Conservation (phyloP, 1,139 yeast genomes). For the Debaryomycetaceae sp. region DNA sequence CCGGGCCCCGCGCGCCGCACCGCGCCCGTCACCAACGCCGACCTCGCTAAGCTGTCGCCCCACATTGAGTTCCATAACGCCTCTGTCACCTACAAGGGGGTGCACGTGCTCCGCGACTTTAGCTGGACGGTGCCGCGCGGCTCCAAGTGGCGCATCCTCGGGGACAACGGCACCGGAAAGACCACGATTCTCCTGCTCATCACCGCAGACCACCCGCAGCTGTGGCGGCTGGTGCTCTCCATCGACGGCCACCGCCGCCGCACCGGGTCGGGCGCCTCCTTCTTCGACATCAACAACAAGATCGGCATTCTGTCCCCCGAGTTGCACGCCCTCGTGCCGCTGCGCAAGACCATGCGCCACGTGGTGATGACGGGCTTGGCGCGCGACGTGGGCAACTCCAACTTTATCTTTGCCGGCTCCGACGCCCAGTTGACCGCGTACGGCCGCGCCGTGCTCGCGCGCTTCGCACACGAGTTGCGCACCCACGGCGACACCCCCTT, state of each 20-base stretch:
- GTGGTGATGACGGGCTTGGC: constrained; percentile 72
- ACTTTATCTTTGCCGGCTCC: constrained; percentile 27
- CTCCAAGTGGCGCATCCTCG: constrained; percentile 83
- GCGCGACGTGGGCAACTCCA: constrained; percentile 52
- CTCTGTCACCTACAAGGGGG: constrained; percentile 61
- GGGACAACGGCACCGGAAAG: constrained; percentile 91
- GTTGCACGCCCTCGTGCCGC: constrained; percentile 77
- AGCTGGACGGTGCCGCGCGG: constrained; percentile 67
- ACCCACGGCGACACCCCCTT: constrained; percentile 37
- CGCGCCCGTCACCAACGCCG: constrained; percentile 5
- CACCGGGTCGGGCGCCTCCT: constrained; percentile 66
- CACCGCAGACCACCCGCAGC: constrained; percentile 95
- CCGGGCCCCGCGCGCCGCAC: constrained; percentile 1
- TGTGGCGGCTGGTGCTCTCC: constrained; percentile 73
- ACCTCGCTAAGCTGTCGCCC: constrained; percentile 15
- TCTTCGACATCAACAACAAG: constrained; percentile 70
- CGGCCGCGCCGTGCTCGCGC: constrained; percentile 17
- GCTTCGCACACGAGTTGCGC: constrained; percentile 26
- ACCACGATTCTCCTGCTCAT: constrained; percentile 79
- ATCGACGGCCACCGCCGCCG: constrained; percentile 65
- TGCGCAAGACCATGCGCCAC: constrained; percentile 45
- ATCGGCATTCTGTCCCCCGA: constrained; percentile 94
- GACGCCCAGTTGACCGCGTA: constrained; percentile 12
- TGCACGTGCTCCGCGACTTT: constrained; percentile 55
- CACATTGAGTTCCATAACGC: constrained; percentile 61